A percentile compares a stretch with the other conserved stretches of the same genome.
Evolutionary conservation across 768 basidiomycete genomes (phyloP).

Genomic region (Boletus rufocinnamomeus): DNA sequence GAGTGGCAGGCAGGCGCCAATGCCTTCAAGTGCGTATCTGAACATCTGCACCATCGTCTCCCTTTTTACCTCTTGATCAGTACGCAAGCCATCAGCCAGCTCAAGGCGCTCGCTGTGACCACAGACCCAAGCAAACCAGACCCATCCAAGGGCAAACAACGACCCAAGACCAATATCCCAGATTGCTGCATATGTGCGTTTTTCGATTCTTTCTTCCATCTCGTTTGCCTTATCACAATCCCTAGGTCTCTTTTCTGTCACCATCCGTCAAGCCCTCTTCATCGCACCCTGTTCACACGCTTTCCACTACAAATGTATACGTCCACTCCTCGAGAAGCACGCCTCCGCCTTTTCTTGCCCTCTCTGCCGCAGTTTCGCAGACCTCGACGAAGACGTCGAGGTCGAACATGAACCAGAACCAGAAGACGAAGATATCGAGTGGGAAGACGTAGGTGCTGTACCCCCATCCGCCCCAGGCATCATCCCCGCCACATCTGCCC

Average conservation of each 20-base stretch:
- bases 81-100: conserved; percentile 76
- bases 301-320: conserved; percentile 96
- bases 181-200: conserved; percentile 93
- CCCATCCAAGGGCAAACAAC: conserved; percentile 25
- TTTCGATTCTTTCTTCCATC: background rate
- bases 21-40: conserved; percentile 71
- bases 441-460: conserved; percentile 19
- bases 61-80: conserved; percentile 35
- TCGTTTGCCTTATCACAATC: background rate
- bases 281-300: conserved; percentile 98
- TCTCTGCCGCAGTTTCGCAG: conserved; percentile 91
- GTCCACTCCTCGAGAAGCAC: conserved; percentile 85
- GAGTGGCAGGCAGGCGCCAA: conserved; percentile 91
- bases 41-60: background rate
- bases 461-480: background rate
- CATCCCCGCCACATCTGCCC: conserved; percentile 2
- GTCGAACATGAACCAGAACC: conserved; percentile 45
- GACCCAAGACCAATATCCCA: conserved; percentile 50
- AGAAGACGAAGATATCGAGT: conserved; percentile 32
- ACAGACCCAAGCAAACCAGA: conserved; percentile 26
- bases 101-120: conserved; percentile 63
- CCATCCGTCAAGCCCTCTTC: conserved; percentile 94
- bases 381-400: conserved; percentile 95
- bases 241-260: conserved; percentile 76
- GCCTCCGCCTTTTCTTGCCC: conserved; percentile 95